Evolutionary conservation across 495 filamentous ascomycete species (phyloP), one percentile per base, ranked within the genome.

Genomic region (Durotheca rogersii): DNA sequence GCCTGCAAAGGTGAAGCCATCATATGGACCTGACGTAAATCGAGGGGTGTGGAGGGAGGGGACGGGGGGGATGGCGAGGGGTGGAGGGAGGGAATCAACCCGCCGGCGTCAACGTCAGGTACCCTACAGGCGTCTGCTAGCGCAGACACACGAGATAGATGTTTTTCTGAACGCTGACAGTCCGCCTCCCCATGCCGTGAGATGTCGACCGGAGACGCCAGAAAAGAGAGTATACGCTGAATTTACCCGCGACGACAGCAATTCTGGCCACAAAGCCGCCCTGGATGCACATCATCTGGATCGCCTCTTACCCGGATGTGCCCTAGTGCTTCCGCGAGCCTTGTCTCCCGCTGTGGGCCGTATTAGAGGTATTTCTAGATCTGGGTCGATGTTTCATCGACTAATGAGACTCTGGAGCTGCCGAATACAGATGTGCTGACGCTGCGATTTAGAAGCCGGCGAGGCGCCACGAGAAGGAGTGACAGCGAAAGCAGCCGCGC

Each of bases 221-320:
- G n/a, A n/a, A n/a, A n/a, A 54, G 42, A 54, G 53, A 34, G 34
- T 38, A 29, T 38, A 51, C 45, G 42, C 40, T 51, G 56, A 43
- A 57, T 61, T 58, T 61, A 61, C 41, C 53, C 58, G 53, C 49
- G 57, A 57, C 58, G 53, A 56, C 41, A 61, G 58, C 54, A 61
- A 61, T 57, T 61, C 58, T n/a, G 53, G 58, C 58, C 58, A 53
- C 53, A 54, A 45, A 50, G 58, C 47, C 47, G 51, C 41, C 53
- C 58, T 60, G 36, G 52, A 61, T 58, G 58, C 53, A 58, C 49
- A 61, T 61, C 58, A 61, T 57, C 58, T 58, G 53, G 58, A 57
- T 61, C 47, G 52, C 58, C 51, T 46, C 53, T n/a, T 58, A 27
- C 29, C 58, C 58, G 58, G 58, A 57, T 57, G 58, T 56, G 48